phyloP scores from a whole-genome alignment of 768 basidiomycete genomes.

The Lactifluus rugatus region DNA sequence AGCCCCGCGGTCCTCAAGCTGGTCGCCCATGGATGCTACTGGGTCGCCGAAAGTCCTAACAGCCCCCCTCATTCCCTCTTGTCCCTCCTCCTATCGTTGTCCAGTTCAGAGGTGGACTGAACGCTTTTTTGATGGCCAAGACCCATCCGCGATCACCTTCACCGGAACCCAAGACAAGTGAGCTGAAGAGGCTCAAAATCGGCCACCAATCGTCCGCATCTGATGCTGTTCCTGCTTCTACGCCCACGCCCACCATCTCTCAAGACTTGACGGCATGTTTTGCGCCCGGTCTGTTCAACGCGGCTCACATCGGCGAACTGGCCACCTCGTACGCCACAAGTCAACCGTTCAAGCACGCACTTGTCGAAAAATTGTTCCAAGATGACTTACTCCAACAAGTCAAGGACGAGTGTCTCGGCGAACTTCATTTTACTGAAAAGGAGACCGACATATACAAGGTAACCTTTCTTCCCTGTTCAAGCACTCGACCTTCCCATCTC shows the following conservation, averaged over 20 bases:
- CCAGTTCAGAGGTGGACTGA: no score
- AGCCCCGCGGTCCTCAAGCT: background rate
- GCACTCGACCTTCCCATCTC: no score
- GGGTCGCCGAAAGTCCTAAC: background rate
- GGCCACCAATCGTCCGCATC: constrained; percentile 25
- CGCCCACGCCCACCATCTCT: constrained; percentile 6
- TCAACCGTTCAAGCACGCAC: constrained; percentile 73
- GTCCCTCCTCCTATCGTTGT: background rate
- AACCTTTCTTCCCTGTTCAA: constrained; percentile 12
- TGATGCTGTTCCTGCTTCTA: background rate
- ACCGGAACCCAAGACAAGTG: constrained; percentile 28
- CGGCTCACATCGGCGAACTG: constrained; percentile 45
- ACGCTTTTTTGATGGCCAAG: constrained; percentile 32
- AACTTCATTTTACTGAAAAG: constrained; percentile 82
- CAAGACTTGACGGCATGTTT: constrained; percentile 33
- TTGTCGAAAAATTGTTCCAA: constrained; percentile 74
- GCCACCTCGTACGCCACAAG: constrained; percentile 45
- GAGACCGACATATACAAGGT: constrained; percentile 99
- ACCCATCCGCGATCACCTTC: constrained; percentile 40
- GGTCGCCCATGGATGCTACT: background rate
- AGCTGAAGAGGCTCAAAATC: constrained; percentile 31
- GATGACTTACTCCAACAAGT: constrained; percentile 72
- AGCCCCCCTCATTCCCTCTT: no score
- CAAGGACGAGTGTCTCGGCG: constrained; percentile 71
- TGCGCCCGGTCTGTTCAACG: constrained; percentile 46